A percentile compares a stretch with the other conserved stretches of the same genome.
These are phyloP conservation scores for Nothophaeocryptopus gaeumannii DNA, from an alignment of 2,329 filamentous ascomycete species.

Conservation along the genomic window DNA sequence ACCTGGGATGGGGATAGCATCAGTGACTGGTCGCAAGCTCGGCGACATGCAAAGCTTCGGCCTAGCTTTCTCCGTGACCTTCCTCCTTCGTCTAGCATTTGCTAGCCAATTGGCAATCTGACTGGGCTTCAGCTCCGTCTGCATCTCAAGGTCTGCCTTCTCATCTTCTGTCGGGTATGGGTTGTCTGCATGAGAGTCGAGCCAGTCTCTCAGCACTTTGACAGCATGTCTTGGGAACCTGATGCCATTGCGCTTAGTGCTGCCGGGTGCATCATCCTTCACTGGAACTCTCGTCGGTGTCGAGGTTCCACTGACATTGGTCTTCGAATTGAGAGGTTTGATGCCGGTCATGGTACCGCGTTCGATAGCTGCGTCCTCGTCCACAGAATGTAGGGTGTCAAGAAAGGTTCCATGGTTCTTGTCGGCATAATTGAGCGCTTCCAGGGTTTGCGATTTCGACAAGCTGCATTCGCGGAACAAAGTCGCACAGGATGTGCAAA, in stretches of 20 bases:
- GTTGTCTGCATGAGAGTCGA: slow-evolving; percentile 73
- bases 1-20: slow-evolving; percentile 72
- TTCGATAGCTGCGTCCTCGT: slow-evolving; percentile 40
- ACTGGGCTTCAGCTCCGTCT: slow-evolving; percentile 75
- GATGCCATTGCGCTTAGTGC: slow-evolving; percentile 53
- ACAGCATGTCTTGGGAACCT: slow-evolving; percentile 79
- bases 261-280: slow-evolving; percentile 35
- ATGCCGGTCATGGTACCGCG: slow-evolving; percentile 36
- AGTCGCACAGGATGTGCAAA: slow-evolving; percentile 48
- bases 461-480: slow-evolving; percentile 51
- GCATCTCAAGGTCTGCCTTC: slow-evolving; percentile 72
- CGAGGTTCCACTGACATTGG: slow-evolving; percentile 13
- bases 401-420: slow-evolving; percentile 36
- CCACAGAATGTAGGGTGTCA: slow-evolving; percentile 48
- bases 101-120: slow-evolving; percentile 93
- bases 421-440: slow-evolving; percentile 27
- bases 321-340: slow-evolving; percentile 29
- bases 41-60: slow-evolving; percentile 53
- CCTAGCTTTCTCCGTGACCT: slow-evolving; percentile 57
- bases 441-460: slow-evolving; percentile 32
- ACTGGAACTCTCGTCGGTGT: slow-evolving; percentile 14
- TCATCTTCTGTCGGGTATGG: slow-evolving; percentile 88
- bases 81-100: slow-evolving; percentile 79
- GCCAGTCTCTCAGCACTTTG: slow-evolving; percentile 79
- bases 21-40: slow-evolving; percentile 59